Percentiles rank a stretch among this genome's conserved stretches.
Conservation (phyloP, 768 basidiomycete species). For the Lyophyllum semitale region DNA sequence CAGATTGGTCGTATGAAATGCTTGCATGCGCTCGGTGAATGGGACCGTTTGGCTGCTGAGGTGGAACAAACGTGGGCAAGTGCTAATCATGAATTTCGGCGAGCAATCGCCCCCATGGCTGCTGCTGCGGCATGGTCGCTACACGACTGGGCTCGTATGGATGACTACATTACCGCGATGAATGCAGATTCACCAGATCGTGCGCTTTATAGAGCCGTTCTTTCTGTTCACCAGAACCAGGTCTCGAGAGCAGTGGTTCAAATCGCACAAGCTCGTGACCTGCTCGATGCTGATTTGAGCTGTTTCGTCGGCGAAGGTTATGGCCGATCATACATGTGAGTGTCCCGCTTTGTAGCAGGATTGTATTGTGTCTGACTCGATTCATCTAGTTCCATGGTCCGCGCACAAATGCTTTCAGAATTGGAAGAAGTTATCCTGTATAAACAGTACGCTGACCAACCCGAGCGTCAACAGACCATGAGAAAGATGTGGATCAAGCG, state of each 20-base stretch:
- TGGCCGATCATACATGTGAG: constrained; percentile 94
- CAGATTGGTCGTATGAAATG: constrained; percentile 94
- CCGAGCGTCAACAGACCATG: constrained; percentile 88
- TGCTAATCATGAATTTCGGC: constrained; percentile 79
- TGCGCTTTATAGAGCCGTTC: constrained; percentile 93
- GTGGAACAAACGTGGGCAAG: constrained; percentile 89
- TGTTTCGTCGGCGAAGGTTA: constrained; percentile 95
- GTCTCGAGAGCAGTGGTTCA: constrained; percentile 88
- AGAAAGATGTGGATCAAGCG: constrained; percentile 97
- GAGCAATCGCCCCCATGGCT: constrained; percentile 94
- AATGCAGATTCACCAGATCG: constrained; percentile 90
- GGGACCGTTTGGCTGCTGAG: constrained; percentile 86
- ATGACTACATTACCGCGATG: constrained; percentile 93
- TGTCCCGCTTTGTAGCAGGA: constrained; percentile 4
- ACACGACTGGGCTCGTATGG: constrained; percentile 98
- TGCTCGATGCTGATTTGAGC: constrained; percentile 87
- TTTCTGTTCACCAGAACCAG: constrained; percentile 95
- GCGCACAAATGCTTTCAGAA: constrained; percentile 98
- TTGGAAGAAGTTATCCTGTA: constrained; percentile 96
- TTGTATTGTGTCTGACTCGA: background rate
- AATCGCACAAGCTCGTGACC: constrained; percentile 90
- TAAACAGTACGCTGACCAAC: constrained; percentile 92
- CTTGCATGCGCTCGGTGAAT: constrained; percentile 95
- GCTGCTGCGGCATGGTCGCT: constrained; percentile 97
- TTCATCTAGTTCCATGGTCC: constrained; percentile 79